Evolutionary conservation across 345 rosid species (phyloP).

Genomic region (Citrus reticulata): DNA sequence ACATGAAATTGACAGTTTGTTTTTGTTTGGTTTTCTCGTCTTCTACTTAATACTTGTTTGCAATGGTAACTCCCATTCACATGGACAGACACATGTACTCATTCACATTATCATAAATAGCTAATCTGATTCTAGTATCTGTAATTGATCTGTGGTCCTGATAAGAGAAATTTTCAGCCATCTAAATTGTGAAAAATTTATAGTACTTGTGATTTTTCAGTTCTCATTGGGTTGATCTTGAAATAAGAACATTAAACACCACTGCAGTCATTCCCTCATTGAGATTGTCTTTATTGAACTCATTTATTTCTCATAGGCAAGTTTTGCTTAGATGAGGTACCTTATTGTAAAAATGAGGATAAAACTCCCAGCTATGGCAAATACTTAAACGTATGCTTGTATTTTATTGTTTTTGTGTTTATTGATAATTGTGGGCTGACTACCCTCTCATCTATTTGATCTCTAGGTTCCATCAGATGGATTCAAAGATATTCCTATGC

Average conservation of each 20-base stretch:
- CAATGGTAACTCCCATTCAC: not conserved
- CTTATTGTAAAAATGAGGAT: not conserved
- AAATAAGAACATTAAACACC: not conserved
- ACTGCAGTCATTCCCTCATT: not conserved
- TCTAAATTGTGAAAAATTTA: not conserved
- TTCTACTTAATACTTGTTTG: not conserved
- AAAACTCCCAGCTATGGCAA: not conserved
- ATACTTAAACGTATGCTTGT: not conserved
- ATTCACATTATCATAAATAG: not conserved
- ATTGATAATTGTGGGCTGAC: slow-evolving; percentile 15
- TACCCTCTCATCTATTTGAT: slow-evolving; percentile 16
- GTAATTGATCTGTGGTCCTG: not conserved
- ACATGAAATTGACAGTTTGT: not conserved
- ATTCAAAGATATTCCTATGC: slow-evolving; percentile 60
- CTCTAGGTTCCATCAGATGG: slow-evolving; percentile 72
- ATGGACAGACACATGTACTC: not conserved
- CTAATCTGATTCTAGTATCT: not conserved
- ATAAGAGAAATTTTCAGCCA: not conserved
- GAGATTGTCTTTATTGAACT: not conserved
- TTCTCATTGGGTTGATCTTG: not conserved
- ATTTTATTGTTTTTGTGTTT: not conserved
- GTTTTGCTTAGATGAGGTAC: not conserved
- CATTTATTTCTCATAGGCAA: not conserved
- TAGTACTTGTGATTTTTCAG: not conserved
- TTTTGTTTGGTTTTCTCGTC: not conserved